Percentiles rank a stretch among this genome's conserved stretches.
Evolutionary conservation across 495 filamentous ascomycete genomes (phyloP).

Genomic region (Hypoxylon perforatum): DNA sequence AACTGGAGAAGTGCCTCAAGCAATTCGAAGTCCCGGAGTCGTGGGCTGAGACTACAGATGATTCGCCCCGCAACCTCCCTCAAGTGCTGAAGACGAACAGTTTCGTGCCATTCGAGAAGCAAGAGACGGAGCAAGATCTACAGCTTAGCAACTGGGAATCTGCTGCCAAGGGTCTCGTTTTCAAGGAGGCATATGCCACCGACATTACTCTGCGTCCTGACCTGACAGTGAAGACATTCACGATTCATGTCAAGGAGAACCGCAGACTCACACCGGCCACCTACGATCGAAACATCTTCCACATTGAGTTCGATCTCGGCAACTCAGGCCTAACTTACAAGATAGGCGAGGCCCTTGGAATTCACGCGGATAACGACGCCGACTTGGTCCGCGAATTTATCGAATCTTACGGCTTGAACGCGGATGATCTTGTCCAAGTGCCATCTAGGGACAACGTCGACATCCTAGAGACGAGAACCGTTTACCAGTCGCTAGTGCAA

Average conservation of each 20-base stretch:
- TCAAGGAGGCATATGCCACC: conserved; percentile 93
- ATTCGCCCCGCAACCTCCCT: conserved; percentile 63
- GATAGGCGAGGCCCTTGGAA: conserved; percentile 97
- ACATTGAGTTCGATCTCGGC: conserved; percentile 97
- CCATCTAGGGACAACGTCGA: conserved; percentile 83
- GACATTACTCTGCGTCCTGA: conserved; percentile 82
- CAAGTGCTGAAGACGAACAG: conserved; percentile 76
- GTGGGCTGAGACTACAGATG: conserved; percentile 77
- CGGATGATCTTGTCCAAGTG: conserved; percentile 87
- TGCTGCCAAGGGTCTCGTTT: conserved; percentile 85
- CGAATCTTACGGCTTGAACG: conserved; percentile 83
- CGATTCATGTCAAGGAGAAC: conserved; percentile 93
- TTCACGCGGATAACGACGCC: conserved; percentile 92
- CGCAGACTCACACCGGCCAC: conserved; percentile 85
- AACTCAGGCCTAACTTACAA: conserved; percentile 91
- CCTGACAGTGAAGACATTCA: conserved; percentile 82
- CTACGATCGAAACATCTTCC: conserved; percentile 99
- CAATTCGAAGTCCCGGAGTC: conserved; percentile 78
- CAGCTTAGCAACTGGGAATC: conserved; percentile 80
- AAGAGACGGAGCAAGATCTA: conserved; percentile 71
- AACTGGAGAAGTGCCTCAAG: conserved; percentile 75
- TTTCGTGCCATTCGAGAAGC: conserved; percentile 84
- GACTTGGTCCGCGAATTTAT: conserved; percentile 86
- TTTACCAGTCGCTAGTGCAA: conserved; percentile 91
- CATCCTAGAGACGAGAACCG: conserved; percentile 87